These are phyloP conservation scores for Fusarium pseudonygamai DNA, from an alignment of 2,329 filamentous ascomycete genomes.

Conservation along the genomic window DNA sequence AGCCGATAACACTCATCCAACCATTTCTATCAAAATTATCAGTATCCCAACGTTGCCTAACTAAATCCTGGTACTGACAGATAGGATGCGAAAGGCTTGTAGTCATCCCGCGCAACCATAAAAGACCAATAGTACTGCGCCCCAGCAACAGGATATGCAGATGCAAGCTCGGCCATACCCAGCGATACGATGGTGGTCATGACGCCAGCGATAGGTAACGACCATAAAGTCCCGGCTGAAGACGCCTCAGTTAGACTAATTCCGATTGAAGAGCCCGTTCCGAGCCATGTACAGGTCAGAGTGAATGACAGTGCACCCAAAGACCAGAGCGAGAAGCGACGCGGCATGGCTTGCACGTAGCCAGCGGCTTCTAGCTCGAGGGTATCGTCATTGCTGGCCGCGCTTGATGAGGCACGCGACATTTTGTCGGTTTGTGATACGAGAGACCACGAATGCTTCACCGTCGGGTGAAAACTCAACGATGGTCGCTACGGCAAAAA, in stretches of 20 bases:
- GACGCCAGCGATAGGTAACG: slow-evolving; percentile 38
- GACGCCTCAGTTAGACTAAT: slow-evolving; percentile 42
- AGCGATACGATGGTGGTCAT: slow-evolving; percentile 43
- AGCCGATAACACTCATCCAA: slow-evolving; percentile 34
- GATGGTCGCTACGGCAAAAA: no score
- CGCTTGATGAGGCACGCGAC: not conserved
- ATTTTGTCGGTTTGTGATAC: not conserved
- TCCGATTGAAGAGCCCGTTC: slow-evolving; percentile 44
- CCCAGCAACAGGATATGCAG: slow-evolving; percentile 41
- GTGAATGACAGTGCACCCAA: slow-evolving; percentile 44
- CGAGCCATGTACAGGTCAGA: slow-evolving; percentile 46
- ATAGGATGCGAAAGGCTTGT: slow-evolving; percentile 41
- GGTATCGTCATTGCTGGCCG: slow-evolving; percentile 28
- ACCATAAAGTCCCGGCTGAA: slow-evolving; percentile 41
- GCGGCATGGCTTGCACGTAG: slow-evolving; percentile 45
- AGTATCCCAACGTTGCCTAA: rapidly evolving
- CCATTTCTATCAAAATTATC: not conserved
- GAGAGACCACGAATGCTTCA: not conserved
- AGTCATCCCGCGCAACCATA: slow-evolving; percentile 35
- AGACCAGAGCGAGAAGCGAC: slow-evolving; percentile 43
- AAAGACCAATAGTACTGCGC: slow-evolving; percentile 45
- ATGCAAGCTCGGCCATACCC: slow-evolving; percentile 43
- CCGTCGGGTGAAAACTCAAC: rapidly evolving
- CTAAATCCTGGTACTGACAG: not conserved
- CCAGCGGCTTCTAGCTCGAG: slow-evolving; percentile 46